phyloP scores from a whole-genome alignment of 345 rosid species.

The Pistacia atlantica region DNA sequence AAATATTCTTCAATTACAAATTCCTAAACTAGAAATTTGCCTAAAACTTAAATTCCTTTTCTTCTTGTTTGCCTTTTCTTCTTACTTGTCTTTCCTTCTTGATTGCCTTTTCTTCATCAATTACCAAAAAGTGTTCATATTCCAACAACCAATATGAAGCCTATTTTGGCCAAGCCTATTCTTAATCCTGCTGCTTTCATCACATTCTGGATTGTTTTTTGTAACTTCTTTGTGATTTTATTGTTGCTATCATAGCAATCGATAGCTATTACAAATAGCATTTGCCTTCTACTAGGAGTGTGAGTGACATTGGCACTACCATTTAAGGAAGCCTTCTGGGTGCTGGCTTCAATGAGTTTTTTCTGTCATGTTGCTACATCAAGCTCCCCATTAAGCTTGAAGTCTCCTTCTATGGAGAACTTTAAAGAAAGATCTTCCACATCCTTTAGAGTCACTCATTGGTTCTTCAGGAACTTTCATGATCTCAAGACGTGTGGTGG shows the following conservation, averaged over 20 bases:
- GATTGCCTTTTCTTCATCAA: no score
- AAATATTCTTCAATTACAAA: no score
- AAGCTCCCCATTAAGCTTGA: slow-evolving; percentile 63
- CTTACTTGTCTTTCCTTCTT: no score
- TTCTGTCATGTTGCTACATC: slow-evolving; percentile 69
- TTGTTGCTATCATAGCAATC: slow-evolving; percentile 64
- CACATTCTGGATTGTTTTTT: slow-evolving; percentile 55
- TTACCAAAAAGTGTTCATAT: no score
- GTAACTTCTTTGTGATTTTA: slow-evolving; percentile 1
- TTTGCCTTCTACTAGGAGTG: slow-evolving; percentile 74
- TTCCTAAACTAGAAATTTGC: no score
- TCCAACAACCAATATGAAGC: slow-evolving; percentile 61
- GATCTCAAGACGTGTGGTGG: slow-evolving; percentile 64
- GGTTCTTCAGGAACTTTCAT: slow-evolving; percentile 75
- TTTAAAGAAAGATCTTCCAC: slow-evolving; percentile 68
- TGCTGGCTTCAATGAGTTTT: slow-evolving; percentile 66
- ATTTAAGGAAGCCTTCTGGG: slow-evolving; percentile 50
- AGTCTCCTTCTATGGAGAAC: slow-evolving; percentile 62
- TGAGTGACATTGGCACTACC: slow-evolving; percentile 43
- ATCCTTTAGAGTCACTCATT: slow-evolving; percentile 80
- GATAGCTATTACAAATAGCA: slow-evolving; percentile 67
- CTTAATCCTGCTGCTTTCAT: slow-evolving; percentile 61
- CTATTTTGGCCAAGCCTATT: slow-evolving; percentile 49
- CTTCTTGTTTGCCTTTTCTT: no score
- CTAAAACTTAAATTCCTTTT: no score